Conservation (phyloP, 805 yeast genomes). For the Teunomyces atbi region DNA sequence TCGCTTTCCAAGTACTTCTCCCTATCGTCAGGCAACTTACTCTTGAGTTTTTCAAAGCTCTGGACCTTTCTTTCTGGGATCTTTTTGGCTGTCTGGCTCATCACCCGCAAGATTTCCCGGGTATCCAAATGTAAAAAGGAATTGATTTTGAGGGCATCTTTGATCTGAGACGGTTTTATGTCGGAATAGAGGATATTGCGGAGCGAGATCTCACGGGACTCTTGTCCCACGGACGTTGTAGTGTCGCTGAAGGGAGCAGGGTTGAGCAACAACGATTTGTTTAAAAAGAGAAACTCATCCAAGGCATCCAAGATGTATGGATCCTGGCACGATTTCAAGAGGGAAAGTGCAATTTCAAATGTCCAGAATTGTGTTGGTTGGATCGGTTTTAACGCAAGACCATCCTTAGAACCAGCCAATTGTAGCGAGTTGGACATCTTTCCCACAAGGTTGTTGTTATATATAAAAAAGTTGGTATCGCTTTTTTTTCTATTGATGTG, state of each 20-base stretch:
- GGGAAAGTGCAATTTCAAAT: conserved; percentile 36
- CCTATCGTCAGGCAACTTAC: conserved; percentile 36
- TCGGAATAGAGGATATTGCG: conserved; percentile 40
- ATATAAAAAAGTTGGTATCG: neutral
- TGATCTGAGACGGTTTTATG: conserved; percentile 30
- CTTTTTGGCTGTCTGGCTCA: conserved; percentile 37
- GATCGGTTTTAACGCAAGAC: conserved; percentile 24
- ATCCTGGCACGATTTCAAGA: conserved; percentile 29
- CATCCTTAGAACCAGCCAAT: conserved; percentile 8
- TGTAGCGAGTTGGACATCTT: conserved; percentile 3
- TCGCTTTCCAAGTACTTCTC: conserved; percentile 27
- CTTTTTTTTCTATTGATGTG: neutral
- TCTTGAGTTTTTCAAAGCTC: conserved; percentile 23
- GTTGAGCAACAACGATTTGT: conserved; percentile 26
- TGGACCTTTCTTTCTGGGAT: conserved; percentile 31
- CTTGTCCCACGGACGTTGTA: neutral
- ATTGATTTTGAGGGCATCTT: conserved; percentile 42
- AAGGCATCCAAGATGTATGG: conserved; percentile 33
- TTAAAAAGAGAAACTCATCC: conserved; percentile 39
- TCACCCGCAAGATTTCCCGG: conserved; percentile 49
- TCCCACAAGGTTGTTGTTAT: neutral
- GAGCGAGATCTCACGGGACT: conserved; percentile 32
- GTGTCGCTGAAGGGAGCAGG: conserved; percentile 29
- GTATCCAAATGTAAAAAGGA: conserved; percentile 37
- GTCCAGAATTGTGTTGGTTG: conserved; percentile 41